These are phyloP conservation scores for Aspergillus asperescens DNA, from an alignment of 495 filamentous ascomycete species.

Conservation along the genomic window DNA sequence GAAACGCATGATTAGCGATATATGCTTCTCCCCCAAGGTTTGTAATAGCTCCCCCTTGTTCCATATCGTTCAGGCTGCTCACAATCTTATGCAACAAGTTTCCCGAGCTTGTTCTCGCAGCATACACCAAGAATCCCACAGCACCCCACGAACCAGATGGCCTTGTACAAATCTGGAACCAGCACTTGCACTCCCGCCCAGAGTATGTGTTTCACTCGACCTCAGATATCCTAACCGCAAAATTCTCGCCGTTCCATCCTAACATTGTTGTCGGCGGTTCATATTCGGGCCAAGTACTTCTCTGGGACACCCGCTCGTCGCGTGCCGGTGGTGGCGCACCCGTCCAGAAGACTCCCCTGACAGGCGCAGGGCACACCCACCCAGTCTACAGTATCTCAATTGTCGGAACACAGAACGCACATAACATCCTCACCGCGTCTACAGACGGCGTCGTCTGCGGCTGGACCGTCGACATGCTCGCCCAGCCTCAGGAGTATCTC, in stretches of 20 bases:
- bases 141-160: constrained; percentile 94
- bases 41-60: constrained; percentile 3
- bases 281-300: constrained; percentile 91
- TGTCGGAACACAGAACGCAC: constrained; percentile 95
- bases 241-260: constrained; percentile 96
- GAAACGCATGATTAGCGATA: constrained; percentile 89
- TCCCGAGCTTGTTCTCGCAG: constrained; percentile 83
- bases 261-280: constrained; percentile 91
- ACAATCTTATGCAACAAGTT: constrained; percentile 45
- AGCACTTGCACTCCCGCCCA: constrained; percentile 84
- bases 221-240: constrained; percentile 90
- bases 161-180: constrained; percentile 94
- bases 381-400: constrained; percentile 94
- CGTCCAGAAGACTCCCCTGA: constrained; percentile 92
- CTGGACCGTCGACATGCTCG: constrained; percentile 96
- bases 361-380: constrained; percentile 87
- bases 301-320: constrained; percentile 87
- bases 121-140: constrained; percentile 94
- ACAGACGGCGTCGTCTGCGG: constrained; percentile 95
- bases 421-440: constrained; percentile 93
- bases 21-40: constrained; percentile 89
- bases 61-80: background rate
- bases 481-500: constrained; percentile 87
- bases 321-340: constrained; percentile 68
- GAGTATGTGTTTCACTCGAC: constrained; percentile 97